Evolutionary conservation across 176 grass and related monocot genomes (phyloP).

Genomic region (Carex myosuroides): DNA sequence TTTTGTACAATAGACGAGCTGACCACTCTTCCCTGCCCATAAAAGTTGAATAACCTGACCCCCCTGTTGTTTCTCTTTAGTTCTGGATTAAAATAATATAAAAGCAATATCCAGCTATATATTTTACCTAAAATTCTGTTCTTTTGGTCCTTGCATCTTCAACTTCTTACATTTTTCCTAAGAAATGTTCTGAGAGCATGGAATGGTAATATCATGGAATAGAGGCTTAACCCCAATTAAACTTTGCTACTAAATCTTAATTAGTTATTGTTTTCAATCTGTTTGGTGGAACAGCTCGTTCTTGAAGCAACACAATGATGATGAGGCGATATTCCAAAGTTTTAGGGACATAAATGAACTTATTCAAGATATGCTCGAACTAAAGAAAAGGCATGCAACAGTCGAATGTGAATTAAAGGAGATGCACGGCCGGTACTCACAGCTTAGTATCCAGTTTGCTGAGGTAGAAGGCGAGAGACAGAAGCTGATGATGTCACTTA

Average conservation of each 20-base stretch:
- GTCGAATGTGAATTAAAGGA: slow-evolving; percentile 70
- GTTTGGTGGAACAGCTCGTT: slow-evolving; percentile 53
- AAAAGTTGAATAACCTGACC: neutral
- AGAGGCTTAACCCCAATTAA: neutral
- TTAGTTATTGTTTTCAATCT: neutral
- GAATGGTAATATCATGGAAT: neutral
- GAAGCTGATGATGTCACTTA: slow-evolving; percentile 72
- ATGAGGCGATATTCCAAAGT: slow-evolving; percentile 75
- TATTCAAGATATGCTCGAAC: slow-evolving; percentile 81
- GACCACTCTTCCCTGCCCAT: neutral
- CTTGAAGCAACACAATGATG: slow-evolving; percentile 82
- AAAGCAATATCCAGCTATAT: neutral
- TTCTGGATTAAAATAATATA: neutral
- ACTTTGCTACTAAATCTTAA: neutral
- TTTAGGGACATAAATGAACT: slow-evolving; percentile 97
- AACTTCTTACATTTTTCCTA: neutral
- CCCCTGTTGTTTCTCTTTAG: neutral
- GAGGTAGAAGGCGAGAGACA: slow-evolving; percentile 89
- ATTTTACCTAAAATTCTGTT: neutral
- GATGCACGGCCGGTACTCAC: slow-evolving; percentile 83
- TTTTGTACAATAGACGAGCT: neutral
- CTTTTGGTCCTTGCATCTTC: neutral
- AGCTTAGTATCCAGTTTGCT: slow-evolving; percentile 88
- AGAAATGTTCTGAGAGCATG: neutral
- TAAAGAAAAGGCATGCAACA: slow-evolving; percentile 57